A percentile compares a stretch with the other conserved stretches of the same genome.
These are phyloP conservation scores for Arabis alpina DNA, from an alignment of 345 rosid genomes.

Conservation along the genomic window DNA sequence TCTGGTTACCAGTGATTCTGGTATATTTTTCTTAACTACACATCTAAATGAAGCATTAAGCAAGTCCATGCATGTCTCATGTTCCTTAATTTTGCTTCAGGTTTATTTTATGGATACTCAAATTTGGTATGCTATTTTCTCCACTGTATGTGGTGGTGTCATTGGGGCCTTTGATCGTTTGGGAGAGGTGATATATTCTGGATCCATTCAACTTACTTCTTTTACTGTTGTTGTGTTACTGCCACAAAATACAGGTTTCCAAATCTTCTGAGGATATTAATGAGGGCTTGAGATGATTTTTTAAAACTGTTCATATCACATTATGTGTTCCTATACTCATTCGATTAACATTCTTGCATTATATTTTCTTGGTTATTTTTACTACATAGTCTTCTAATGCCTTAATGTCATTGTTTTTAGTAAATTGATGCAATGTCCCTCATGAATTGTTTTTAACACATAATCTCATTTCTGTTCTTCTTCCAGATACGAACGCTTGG, in stretches of 20 bases:
- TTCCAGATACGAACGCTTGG: constrained; percentile 85
- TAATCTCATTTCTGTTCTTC: constrained; percentile 6
- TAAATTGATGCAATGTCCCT: background rate
- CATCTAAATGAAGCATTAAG: constrained; percentile 9
- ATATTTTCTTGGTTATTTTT: background rate
- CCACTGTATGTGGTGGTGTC: constrained; percentile 91
- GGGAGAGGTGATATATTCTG: constrained; percentile 74
- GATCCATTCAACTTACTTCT: constrained; percentile 12
- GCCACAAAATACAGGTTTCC: constrained; percentile 4
- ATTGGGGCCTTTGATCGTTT: constrained; percentile 92
- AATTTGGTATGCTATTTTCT: constrained; percentile 90
- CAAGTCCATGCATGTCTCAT: constrained; percentile 25
- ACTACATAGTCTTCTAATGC: background rate
- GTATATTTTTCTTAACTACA: constrained; percentile 45
- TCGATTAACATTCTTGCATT: constrained; percentile 4
- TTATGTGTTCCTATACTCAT: background rate
- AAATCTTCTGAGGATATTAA: background rate
- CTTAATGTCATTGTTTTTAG: background rate
- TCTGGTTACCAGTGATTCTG: constrained; percentile 85
- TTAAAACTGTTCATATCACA: background rate
- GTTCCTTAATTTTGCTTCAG: constrained; percentile 49
- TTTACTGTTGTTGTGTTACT: background rate
- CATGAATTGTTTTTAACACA: constrained; percentile 15
- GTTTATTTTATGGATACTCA: constrained; percentile 96
- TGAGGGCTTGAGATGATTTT: constrained; percentile 5